These are phyloP conservation scores for Metarhizium album DNA, from an alignment of 2,329 filamentous ascomycete species.

Conservation along the genomic window DNA sequence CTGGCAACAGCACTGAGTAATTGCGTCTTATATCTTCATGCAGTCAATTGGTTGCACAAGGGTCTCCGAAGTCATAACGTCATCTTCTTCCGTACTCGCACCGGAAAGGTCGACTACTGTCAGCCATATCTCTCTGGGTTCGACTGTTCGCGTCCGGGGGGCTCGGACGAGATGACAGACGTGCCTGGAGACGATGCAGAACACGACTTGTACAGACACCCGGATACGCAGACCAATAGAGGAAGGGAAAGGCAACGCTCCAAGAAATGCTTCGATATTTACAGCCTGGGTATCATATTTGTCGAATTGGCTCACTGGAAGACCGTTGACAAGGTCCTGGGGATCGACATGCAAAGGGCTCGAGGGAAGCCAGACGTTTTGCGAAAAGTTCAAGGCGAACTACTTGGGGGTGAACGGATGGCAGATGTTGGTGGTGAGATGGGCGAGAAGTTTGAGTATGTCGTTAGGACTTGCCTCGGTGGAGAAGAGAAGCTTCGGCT, in stretches of 20 bases:
- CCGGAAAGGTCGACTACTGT: conserved; percentile 24
- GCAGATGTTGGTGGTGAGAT: conserved; percentile 26
- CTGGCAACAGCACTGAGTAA: conserved; percentile 41
- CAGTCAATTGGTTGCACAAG: conserved; percentile 48
- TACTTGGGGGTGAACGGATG: conserved; percentile 20
- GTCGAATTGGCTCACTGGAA: conserved; percentile 44
- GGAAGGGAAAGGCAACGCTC: conserved; percentile 24
- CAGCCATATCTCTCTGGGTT: conserved; percentile 40
- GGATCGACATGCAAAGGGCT: conserved; percentile 24
- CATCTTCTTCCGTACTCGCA: conserved; percentile 33
- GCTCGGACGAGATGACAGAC: conserved; percentile 39
- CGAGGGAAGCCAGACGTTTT: conserved; percentile 27
- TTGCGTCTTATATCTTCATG: conserved; percentile 43
- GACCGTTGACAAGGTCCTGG: conserved; percentile 32
- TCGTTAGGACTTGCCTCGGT: conserved; percentile 24
- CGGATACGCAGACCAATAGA: conserved; percentile 26
- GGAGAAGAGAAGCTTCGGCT: conserved; percentile 28
- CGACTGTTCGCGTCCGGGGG: conserved; percentile 41
- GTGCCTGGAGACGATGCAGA: conserved; percentile 31
- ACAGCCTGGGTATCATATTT: conserved; percentile 40
- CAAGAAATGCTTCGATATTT: conserved; percentile 41
- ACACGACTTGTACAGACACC: conserved; percentile 41
- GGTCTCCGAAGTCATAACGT: conserved; percentile 44
- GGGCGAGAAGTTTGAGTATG: conserved; percentile 29
- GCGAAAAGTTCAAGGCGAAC: conserved; percentile 21